Evolutionary conservation across 768 basidiomycete species (phyloP).

Genomic region (Suillus cothurnatus): DNA sequence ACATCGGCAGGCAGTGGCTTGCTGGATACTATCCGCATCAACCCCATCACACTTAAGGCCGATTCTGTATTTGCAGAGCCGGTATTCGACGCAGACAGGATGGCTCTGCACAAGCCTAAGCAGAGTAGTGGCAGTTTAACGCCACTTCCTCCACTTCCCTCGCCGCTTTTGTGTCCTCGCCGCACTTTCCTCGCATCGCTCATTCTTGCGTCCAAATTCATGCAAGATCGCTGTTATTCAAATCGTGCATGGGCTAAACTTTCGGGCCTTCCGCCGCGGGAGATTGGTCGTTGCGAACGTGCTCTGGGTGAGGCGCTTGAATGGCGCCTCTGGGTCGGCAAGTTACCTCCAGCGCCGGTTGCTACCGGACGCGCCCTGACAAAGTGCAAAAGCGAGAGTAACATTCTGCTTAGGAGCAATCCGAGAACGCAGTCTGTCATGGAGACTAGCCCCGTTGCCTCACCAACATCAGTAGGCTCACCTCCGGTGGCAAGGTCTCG

Average conservation of each 20-base stretch:
- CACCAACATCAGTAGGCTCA: slow-evolving; percentile 10
- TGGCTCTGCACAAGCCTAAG: slow-evolving; percentile 15
- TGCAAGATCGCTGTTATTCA: slow-evolving; percentile 91
- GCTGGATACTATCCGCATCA: slow-evolving; percentile 48
- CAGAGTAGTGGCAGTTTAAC: slow-evolving; percentile 25
- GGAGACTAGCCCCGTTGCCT: slow-evolving; percentile 4
- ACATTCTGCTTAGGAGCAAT: slow-evolving; percentile 24
- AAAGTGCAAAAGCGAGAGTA: slow-evolving; percentile 55
- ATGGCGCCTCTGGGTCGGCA: slow-evolving; percentile 94
- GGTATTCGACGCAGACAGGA: slow-evolving; percentile 14
- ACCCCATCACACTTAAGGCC: slow-evolving; percentile 27
- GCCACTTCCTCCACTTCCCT: slow-evolving; percentile 56
- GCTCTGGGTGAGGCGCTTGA: slow-evolving; percentile 84
- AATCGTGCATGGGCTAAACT: slow-evolving; percentile 95
- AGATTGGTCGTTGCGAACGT: slow-evolving; percentile 88
- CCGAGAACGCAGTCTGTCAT: not conserved
- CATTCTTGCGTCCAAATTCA: slow-evolving; percentile 89
- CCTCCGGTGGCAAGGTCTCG: slow-evolving; percentile 17
- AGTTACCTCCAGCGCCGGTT: slow-evolving; percentile 46
- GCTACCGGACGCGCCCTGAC: slow-evolving; percentile 40
- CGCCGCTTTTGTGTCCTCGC: slow-evolving; percentile 84
- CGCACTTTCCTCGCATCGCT: slow-evolving; percentile 87
- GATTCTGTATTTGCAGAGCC: slow-evolving; percentile 24
- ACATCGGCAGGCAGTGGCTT: slow-evolving; percentile 24
- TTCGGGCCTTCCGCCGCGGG: slow-evolving; percentile 81